phyloP scores from a whole-genome alignment of 2,329 filamentous ascomycete genomes.

The Sordariomycetes sp. region DNA sequence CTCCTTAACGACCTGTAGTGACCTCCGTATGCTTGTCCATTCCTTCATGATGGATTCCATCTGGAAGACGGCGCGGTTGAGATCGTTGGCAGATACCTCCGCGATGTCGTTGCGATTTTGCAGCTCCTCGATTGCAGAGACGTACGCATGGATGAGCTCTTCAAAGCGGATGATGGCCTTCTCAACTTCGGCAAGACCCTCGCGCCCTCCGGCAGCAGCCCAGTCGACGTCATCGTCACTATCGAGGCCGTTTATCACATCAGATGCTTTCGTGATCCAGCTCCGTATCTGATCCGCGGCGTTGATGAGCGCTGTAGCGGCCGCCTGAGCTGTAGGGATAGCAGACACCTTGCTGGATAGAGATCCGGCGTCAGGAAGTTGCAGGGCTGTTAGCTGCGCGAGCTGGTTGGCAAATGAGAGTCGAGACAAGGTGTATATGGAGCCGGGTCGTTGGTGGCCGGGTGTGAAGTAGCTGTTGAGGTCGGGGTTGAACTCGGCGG shows the following conservation, averaged over 20 bases:
- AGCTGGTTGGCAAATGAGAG: slow-evolving; percentile 90
- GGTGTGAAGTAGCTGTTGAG: slow-evolving; percentile 46
- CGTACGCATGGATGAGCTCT: slow-evolving; percentile 80
- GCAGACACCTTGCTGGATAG: slow-evolving; percentile 73
- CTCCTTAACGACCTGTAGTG: slow-evolving; percentile 66
- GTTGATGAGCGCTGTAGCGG: slow-evolving; percentile 68
- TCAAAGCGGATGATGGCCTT: slow-evolving; percentile 74
- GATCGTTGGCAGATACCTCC: slow-evolving; percentile 54
- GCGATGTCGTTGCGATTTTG: slow-evolving; percentile 67
- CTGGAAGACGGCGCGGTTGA: slow-evolving; percentile 65
- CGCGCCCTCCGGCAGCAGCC: slow-evolving; percentile 77
- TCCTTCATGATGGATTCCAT: slow-evolving; percentile 80
- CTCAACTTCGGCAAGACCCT: slow-evolving; percentile 63
- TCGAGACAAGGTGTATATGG: slow-evolving; percentile 86
- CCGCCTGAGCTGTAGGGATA: slow-evolving; percentile 75
- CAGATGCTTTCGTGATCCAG: slow-evolving; percentile 87
- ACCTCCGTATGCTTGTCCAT: slow-evolving; percentile 71
- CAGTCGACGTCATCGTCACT: slow-evolving; percentile 97
- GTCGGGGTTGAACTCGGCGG: slow-evolving; percentile 18
- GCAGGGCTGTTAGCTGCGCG: slow-evolving; percentile 79
- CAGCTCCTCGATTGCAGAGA: slow-evolving; percentile 84
- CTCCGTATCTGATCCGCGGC: slow-evolving; percentile 85
- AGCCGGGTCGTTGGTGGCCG: slow-evolving; percentile 58
- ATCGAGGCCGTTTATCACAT: slow-evolving; percentile 79
- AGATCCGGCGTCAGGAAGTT: slow-evolving; percentile 73